Evolutionary conservation across 1,284 basidiomycete species (phyloP), one percentile per base, ranked within the genome.

Genomic region (Pseudozyma thailandica): DNA sequence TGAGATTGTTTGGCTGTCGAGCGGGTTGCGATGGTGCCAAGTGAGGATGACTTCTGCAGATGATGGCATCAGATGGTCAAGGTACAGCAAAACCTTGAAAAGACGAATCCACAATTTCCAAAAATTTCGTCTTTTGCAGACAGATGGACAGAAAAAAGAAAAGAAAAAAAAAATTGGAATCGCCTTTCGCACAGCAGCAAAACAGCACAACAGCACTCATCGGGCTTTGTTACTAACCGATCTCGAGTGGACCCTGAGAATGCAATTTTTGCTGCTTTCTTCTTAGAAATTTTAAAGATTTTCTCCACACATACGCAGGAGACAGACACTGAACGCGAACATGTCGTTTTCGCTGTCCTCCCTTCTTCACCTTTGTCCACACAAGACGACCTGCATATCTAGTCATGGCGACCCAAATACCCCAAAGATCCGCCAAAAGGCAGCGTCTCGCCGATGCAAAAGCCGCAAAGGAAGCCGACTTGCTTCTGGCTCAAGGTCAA

Each of bases 361-460:
- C n/a, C 20, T 18, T 41, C 20, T 23, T 23, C 20, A 23, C 39
- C 27, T 27, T 46, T 27, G 3, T 42, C 42, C 41, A 7, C 47
- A 39, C 18, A 6, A 7, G 4, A 35, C 45, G 12, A 20, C n/a
- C 31, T 3, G 8, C 30, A 15, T 31, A 31, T 33, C 12, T 8
- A 21, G 39, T n/a, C 16, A 81, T 80, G 78, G 70, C 78, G 20
- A 80, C 78, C 28, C 75, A 77, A 38, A 64, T 79, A 23, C 77
- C 78, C 8, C 61, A 66, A 38, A 58, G 69, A 18, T 66, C 74
- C 4, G 76, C 65, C 39, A 81, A 80, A 57, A 62, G 79, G 46
- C 75, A 75, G 41, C 68, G 78, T 33, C 65, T 74, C 16, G 69
- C 52, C 18, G 58, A 69, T 37, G 55, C 69, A 42, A 71, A 66